phyloP scores from a whole-genome alignment of 176 grass and related monocot species.

The Aegilops umbellulata region DNA sequence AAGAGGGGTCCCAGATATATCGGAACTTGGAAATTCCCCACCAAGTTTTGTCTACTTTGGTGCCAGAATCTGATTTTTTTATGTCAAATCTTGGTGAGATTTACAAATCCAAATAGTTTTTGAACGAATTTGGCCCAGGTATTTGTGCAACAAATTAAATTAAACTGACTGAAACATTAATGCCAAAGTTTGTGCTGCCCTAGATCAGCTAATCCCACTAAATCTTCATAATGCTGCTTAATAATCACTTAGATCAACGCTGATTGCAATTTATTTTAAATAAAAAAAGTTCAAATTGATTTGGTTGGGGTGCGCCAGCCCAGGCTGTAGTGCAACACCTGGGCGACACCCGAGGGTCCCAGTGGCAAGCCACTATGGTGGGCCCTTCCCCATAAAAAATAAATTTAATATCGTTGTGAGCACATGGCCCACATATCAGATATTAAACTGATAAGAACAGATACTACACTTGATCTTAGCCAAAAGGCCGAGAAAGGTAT shows the following conservation, averaged over 20 bases:
- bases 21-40: not conserved
- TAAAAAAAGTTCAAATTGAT: too few relatives aligned
- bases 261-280: too few relatives aligned
- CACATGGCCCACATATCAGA: not conserved
- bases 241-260: too few relatives aligned
- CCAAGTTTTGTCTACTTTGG: not conserved
- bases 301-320: too few relatives aligned
- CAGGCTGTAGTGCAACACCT: not conserved
- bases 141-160: too few relatives aligned
- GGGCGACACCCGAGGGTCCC: not conserved
- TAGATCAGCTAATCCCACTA: too few relatives aligned
- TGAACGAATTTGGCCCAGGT: too few relatives aligned
- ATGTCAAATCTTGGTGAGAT: not conserved
- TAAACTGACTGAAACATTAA: too few relatives aligned
- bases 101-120: too few relatives aligned
- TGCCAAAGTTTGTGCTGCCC: too few relatives aligned
- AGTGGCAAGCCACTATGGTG: not conserved
- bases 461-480: constrained; percentile 90
- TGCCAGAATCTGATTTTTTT: not conserved
- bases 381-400: not conserved
- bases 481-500: constrained; percentile 75
- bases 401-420: not conserved
- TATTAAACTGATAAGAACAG: constrained; percentile 81
- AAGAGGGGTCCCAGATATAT: not conserved
- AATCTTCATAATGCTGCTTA: too few relatives aligned